phyloP scores from a whole-genome alignment of 1,139 yeast genomes.

The Sugiyamaella xylanicola region DNA sequence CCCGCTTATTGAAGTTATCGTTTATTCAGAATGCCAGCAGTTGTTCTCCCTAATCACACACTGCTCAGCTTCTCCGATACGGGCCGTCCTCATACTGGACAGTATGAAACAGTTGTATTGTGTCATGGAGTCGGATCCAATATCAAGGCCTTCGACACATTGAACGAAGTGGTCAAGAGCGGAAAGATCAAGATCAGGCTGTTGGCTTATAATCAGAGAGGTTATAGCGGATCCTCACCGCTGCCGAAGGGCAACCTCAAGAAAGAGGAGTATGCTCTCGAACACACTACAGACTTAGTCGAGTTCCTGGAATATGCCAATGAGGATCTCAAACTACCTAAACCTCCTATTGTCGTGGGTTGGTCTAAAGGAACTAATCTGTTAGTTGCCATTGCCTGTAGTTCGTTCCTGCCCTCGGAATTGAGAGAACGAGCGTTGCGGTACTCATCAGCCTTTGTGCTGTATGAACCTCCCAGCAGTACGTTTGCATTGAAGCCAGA shows the following conservation, averaged over 20 bases:
- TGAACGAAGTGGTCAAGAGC: conserved; percentile 10
- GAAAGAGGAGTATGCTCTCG: conserved; percentile 11
- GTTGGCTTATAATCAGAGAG: conserved; percentile 15
- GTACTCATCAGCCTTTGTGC: conserved; percentile 13
- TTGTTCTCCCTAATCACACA: conserved; percentile 13
- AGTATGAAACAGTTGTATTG: conserved; percentile 12
- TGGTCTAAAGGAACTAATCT: conserved; percentile 20
- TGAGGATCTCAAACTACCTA: conserved; percentile 8
- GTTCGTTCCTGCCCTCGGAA: conserved; percentile 7
- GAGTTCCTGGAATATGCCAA: conserved; percentile 10
- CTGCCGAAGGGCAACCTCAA: conserved; percentile 4
- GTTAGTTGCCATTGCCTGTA: conserved; percentile 13
- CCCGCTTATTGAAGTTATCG: no score
- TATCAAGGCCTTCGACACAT: conserved; percentile 3
- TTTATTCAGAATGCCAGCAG: conserved; percentile 16
- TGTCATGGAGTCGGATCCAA: conserved; percentile 20
- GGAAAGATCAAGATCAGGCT: conserved; percentile 13
- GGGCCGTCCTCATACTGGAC: conserved; percentile 3
- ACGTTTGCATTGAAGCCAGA: conserved; percentile 15
- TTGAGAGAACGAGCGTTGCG: conserved; percentile 9
- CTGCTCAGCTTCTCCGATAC: conserved; percentile 10
- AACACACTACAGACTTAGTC: conserved; percentile 9
- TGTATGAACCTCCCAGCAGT: conserved; percentile 18
- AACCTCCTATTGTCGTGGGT: conserved; percentile 15
- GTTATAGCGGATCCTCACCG: conserved; percentile 12